phyloP scores from a whole-genome alignment of 129 eudicot genomes.

The Flaveria sonorensis region DNA sequence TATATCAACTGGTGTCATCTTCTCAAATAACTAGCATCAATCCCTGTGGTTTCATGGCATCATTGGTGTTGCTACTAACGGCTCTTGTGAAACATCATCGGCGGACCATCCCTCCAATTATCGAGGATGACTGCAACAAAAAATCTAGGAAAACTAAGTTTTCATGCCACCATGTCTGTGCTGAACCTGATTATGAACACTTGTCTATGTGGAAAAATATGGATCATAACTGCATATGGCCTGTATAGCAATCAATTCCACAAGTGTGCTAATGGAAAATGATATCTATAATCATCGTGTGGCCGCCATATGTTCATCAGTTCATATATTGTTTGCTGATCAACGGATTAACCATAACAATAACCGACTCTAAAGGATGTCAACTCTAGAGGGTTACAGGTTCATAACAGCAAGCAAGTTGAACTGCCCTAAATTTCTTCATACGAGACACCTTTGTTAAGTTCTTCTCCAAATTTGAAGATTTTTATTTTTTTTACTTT shows the following conservation, averaged over 20 bases:
- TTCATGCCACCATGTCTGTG: constrained; percentile 14
- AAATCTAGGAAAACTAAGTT: constrained; percentile 18
- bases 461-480: no score
- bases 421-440: no score
- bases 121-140: background rate
- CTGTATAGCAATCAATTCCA: constrained; percentile 5
- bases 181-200: constrained; percentile 17
- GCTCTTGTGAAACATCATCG: constrained; percentile 26
- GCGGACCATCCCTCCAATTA: background rate
- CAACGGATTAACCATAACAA: background rate
- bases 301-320: background rate
- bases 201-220: constrained; percentile 18
- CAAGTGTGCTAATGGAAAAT: background rate
- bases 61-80: constrained; percentile 31
- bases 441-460: no score
- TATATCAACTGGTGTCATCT: background rate
- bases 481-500: no score
- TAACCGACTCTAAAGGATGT: background rate
- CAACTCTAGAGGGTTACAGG: background rate
- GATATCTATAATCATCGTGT: background rate
- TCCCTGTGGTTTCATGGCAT: constrained; percentile 22
- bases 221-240: constrained; percentile 35
- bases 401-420: no score
- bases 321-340: background rate
- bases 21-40: constrained; percentile 2